phyloP scores from a whole-genome alignment of 805 yeast species.

The Phaffomyces thermotolerans region DNA sequence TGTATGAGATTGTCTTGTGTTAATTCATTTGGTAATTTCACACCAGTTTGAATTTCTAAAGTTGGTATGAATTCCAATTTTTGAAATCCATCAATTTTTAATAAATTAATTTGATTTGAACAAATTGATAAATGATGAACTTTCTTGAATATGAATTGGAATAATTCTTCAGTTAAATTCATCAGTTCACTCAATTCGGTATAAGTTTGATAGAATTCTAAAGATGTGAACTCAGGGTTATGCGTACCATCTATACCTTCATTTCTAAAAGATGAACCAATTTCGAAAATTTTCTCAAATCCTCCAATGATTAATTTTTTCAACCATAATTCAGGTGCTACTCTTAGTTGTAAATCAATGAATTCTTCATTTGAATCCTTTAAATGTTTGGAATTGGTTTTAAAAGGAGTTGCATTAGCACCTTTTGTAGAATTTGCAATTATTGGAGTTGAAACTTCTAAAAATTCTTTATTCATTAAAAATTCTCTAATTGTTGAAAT shows the following conservation, averaged over 20 bases:
- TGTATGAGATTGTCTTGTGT: conserved; percentile 32
- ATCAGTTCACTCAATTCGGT: conserved; percentile 62
- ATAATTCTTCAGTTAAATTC: conserved; percentile 50
- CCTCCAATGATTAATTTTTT: conserved; percentile 80
- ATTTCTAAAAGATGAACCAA: conserved; percentile 80
- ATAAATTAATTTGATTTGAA: conserved; percentile 2
- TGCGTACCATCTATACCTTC: conserved; percentile 92
- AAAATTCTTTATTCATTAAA: conserved; percentile 46
- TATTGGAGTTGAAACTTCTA: conserved; percentile 88
- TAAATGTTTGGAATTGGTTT: conserved; percentile 36
- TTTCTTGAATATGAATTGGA: conserved; percentile 32
- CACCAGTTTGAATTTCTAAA: conserved; percentile 47
- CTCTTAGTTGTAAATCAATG: conserved; percentile 52
- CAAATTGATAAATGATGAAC: conserved; percentile 18
- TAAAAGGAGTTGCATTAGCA: conserved; percentile 87
- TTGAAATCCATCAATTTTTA: conserved; percentile 22
- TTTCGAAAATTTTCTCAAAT: conserved; percentile 77
- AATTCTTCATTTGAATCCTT: conserved; percentile 22
- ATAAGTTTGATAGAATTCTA: conserved; percentile 81
- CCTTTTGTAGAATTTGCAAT: conserved; percentile 71
- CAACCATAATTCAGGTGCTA: conserved; percentile 95
- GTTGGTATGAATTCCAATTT: conserved; percentile 61
- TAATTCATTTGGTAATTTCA: conserved; percentile 38
- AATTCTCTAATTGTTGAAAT: conserved; percentile 50
- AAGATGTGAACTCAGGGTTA: conserved; percentile 87